These are phyloP conservation scores for Candida awuae DNA, from an alignment of 805 yeast genomes.

Conservation along the genomic window DNA sequence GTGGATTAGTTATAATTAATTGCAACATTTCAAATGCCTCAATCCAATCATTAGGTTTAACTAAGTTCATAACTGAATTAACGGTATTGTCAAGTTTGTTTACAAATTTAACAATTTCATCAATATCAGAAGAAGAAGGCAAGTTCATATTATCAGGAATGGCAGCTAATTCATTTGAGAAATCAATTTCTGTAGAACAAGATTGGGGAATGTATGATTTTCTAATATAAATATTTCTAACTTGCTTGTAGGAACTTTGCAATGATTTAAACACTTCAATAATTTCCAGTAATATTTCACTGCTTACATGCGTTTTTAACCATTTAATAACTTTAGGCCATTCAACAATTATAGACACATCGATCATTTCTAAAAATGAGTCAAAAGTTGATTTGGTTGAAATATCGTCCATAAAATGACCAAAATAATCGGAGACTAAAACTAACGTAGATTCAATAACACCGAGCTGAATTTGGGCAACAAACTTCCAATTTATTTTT, in stretches of 20 bases:
- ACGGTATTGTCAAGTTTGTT: conserved; percentile 57
- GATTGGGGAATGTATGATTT: conserved; percentile 60
- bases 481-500: conserved; percentile 54
- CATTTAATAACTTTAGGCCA: conserved; percentile 36
- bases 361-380: conserved; percentile 57
- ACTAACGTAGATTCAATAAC: conserved; percentile 67
- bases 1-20: conserved; percentile 48
- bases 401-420: conserved; percentile 66
- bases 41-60: conserved; percentile 71
- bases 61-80: conserved; percentile 45
- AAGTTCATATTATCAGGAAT: conserved; percentile 29
- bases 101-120: conserved; percentile 53
- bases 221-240: conserved; percentile 63
- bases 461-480: conserved; percentile 74
- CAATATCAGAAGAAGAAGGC: conserved; percentile 31
- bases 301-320: conserved; percentile 17
- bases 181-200: conserved; percentile 31
- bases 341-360: conserved; percentile 49
- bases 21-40: conserved; percentile 67
- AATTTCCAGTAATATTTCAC: conserved; percentile 16
- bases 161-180: conserved; percentile 33
- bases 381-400: conserved; percentile 51
- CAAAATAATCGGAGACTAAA: conserved; percentile 63
- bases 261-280: conserved; percentile 19
- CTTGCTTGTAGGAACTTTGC: conserved; percentile 46